phyloP scores from a whole-genome alignment of 768 basidiomycete species.

The Termitomyces sp. region DNA sequence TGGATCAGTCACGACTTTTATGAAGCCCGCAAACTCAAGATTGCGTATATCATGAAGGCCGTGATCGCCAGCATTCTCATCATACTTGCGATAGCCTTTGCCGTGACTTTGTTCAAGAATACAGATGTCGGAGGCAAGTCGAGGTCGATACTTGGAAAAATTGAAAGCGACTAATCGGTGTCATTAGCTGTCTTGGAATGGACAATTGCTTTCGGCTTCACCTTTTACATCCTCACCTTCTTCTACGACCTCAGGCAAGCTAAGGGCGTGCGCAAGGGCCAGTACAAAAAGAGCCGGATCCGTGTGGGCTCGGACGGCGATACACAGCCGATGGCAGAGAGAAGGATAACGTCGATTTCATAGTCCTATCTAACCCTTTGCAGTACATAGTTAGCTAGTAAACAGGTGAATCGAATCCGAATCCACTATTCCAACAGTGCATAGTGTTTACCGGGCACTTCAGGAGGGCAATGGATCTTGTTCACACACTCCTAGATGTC shows the following conservation, averaged over 20 bases:
- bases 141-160: not conserved
- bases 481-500: no score
- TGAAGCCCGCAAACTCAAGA: slow-evolving; percentile 39
- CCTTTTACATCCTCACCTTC: slow-evolving; percentile 71
- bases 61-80: slow-evolving; percentile 58
- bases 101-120: slow-evolving; percentile 41
- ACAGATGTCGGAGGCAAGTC: slow-evolving; percentile 46
- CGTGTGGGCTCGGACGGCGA: not conserved
- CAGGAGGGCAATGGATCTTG: no score
- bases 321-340: not conserved
- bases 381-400: no score
- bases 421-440: not conserved
- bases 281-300: slow-evolving; percentile 34
- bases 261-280: slow-evolving; percentile 47
- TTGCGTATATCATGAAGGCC: slow-evolving; percentile 60
- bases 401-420: not conserved
- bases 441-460: no score
- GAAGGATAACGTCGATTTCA: not conserved
- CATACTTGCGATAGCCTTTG: slow-evolving; percentile 61
- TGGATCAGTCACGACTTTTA: slow-evolving; percentile 61
- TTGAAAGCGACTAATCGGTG: not conserved
- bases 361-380: not conserved
- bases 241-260: slow-evolving; percentile 65
- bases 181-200: slow-evolving; percentile 66
- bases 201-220: slow-evolving; percentile 69